These are phyloP conservation scores for Lentinus polychrous DNA, from an alignment of 1,284 basidiomycete species.

Conservation along the genomic window DNA sequence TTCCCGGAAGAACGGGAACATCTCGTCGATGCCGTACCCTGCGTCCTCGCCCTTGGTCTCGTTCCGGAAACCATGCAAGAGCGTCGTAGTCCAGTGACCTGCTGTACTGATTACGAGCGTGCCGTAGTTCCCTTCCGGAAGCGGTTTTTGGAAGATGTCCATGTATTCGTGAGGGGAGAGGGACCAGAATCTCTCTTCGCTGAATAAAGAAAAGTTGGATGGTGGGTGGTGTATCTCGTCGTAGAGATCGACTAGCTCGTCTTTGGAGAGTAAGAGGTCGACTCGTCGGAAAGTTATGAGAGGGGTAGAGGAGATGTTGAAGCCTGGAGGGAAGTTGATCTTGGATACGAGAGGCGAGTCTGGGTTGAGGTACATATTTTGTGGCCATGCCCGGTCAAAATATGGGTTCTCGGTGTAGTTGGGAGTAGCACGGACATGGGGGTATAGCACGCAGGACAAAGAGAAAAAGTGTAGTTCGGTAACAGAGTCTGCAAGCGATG, in stretches of 20 bases:
- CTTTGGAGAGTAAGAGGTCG: slow-evolving; percentile 45
- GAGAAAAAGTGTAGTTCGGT: slow-evolving; percentile 68
- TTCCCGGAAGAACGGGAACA: slow-evolving; percentile 46
- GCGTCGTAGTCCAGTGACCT: slow-evolving; percentile 59
- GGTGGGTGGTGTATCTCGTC: slow-evolving; percentile 16
- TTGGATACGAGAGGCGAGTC: slow-evolving; percentile 37
- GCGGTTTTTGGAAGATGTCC: slow-evolving; percentile 37
- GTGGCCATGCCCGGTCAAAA: slow-evolving; percentile 56
- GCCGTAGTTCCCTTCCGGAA: slow-evolving; percentile 44
- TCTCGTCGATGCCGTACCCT: slow-evolving; percentile 41
- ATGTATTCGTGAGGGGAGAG: slow-evolving; percentile 47
- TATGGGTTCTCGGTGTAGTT: slow-evolving; percentile 43
- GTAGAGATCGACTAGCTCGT: slow-evolving; percentile 43
- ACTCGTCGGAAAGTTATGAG: slow-evolving; percentile 56
- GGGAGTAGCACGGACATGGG: slow-evolving; percentile 57
- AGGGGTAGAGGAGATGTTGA: slow-evolving; percentile 47
- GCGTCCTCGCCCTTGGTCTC: slow-evolving; percentile 20
- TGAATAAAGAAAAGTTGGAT: slow-evolving; percentile 34
- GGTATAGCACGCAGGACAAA: slow-evolving; percentile 53
- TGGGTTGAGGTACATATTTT: slow-evolving; percentile 51
- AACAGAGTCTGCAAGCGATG: slow-evolving; percentile 41
- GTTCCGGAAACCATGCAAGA: slow-evolving; percentile 25
- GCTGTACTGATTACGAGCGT: slow-evolving; percentile 56
- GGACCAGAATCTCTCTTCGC: slow-evolving; percentile 47
- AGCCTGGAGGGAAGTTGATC: slow-evolving; percentile 39